Evolutionary conservation across 2,329 filamentous ascomycete genomes (phyloP).

Genomic region (Monosporascus sp.): DNA sequence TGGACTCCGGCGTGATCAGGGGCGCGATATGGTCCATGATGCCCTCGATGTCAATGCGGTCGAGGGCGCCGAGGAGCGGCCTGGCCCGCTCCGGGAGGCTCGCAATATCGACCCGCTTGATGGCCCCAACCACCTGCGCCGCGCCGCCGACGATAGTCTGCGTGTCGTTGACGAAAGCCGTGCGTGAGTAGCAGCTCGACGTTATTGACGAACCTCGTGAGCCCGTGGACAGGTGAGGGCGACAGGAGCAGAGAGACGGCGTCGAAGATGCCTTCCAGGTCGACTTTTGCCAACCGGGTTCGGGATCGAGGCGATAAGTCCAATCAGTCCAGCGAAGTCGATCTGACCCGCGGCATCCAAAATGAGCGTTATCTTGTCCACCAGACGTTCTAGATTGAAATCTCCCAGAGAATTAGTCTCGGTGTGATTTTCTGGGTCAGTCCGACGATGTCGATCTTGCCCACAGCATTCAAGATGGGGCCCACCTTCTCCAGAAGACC

Average conservation of each 20-base stretch:
- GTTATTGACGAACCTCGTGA: constrained; percentile 32
- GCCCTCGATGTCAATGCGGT: constrained; percentile 33
- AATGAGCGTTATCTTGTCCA: constrained; percentile 25
- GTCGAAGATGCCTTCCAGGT: constrained; percentile 29
- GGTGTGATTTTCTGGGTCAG: constrained; percentile 13
- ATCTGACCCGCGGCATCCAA: constrained; percentile 27
- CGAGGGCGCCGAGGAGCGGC: constrained; percentile 32
- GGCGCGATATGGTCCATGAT: constrained; percentile 32
- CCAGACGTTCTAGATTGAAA: constrained; percentile 24
- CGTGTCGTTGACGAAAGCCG: constrained; percentile 37
- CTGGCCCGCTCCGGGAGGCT: constrained; percentile 30
- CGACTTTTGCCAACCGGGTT: constrained; percentile 25
- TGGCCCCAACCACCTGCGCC: constrained; percentile 30
- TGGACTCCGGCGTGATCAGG: constrained; percentile 34
- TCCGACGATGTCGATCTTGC: constrained; percentile 27
- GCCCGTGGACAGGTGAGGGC: constrained; percentile 27
- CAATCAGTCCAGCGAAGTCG: constrained; percentile 24
- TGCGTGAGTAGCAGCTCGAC: constrained; percentile 33
- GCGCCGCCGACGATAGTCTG: constrained; percentile 33
- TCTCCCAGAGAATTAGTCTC: constrained; percentile 24
- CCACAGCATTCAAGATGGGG: constrained; percentile 11
- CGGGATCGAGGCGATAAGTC: constrained; percentile 27
- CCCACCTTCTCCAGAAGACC: constrained; percentile 2
- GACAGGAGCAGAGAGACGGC: constrained; percentile 31
- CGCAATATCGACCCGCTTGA: constrained; percentile 33